Conservation (phyloP, 805 yeast genomes). For the Wickerhamomyces mucosus region DNA sequence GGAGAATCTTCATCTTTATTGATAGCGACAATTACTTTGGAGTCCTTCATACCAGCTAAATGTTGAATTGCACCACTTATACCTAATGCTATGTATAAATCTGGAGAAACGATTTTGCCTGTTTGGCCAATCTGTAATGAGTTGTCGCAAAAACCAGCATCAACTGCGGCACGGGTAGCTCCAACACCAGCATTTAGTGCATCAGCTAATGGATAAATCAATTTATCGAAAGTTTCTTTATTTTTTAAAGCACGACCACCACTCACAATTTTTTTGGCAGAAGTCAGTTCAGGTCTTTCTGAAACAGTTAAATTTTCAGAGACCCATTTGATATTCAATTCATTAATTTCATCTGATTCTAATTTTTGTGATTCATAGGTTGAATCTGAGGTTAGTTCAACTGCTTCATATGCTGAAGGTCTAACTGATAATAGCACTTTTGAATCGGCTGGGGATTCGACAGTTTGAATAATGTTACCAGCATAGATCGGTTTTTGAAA, state of each 20-base stretch:
- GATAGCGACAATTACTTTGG: conserved; percentile 87
- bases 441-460: conserved; percentile 58
- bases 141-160: conserved; percentile 90
- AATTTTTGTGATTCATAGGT: conserved; percentile 41
- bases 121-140: conserved; percentile 97
- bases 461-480: conserved; percentile 85
- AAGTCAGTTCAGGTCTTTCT: conserved; percentile 84
- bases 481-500: conserved; percentile 94
- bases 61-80: conserved; percentile 97
- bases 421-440: conserved; percentile 69
- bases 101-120: conserved; percentile 97
- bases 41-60: conserved; percentile 96
- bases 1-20: conserved; percentile 95
- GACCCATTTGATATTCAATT: conserved; percentile 49
- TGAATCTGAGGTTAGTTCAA: conserved; percentile 24
- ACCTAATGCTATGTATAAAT: conserved; percentile 86
- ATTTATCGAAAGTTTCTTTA: conserved; percentile 74
- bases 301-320: conserved; percentile 65
- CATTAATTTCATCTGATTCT: conserved; percentile 23
- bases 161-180: conserved; percentile 97
- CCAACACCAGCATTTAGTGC: conserved; percentile 94
- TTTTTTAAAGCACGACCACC: conserved; percentile 94
- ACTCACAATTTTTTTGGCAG: conserved; percentile 73
- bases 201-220: conserved; percentile 77
- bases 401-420: conserved; percentile 66